Conservation (phyloP, 495 filamentous ascomycete genomes). For the Xylaria curta region DNA sequence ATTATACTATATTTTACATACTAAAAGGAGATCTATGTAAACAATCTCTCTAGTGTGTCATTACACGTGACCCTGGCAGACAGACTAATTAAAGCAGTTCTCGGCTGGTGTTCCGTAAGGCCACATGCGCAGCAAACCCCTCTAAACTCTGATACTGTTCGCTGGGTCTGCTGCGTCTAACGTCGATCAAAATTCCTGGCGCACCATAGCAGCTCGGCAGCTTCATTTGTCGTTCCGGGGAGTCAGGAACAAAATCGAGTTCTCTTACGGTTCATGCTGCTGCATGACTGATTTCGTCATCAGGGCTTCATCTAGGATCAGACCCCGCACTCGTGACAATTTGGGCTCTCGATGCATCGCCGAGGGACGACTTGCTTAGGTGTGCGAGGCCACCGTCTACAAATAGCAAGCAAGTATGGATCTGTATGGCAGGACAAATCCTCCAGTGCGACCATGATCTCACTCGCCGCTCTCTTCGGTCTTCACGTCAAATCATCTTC, state of each 20-base stretch:
- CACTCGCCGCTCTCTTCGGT: slow-evolving; percentile 19
- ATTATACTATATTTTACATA: too few species aligned
- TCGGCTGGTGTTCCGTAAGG: background rate
- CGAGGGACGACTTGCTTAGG: background rate
- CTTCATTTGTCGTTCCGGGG: background rate
- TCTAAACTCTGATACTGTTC: background rate
- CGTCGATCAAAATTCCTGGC: background rate
- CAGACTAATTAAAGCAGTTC: background rate
- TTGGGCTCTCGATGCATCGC: background rate
- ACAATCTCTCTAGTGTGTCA: background rate
- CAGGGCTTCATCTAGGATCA: slow-evolving; percentile 10
- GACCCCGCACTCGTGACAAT: slow-evolving; percentile 10
- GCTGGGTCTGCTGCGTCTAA: background rate
- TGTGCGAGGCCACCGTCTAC: background rate
- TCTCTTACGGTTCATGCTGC: background rate
- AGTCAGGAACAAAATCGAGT: background rate
- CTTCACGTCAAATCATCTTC: slow-evolving; percentile 12
- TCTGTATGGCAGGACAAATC: slow-evolving; percentile 14
- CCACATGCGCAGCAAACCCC: background rate
- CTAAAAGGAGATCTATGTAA: background rate
- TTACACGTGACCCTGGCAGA: background rate
- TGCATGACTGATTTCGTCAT: slow-evolving; percentile 8
- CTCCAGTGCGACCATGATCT: slow-evolving; percentile 12
- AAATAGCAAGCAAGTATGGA: background rate
- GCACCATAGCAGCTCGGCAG: background rate